Evolutionary conservation across 345 rosid genomes (phyloP), one percentile per base, ranked within the genome.

Genomic region (Boechera divaricarpa): DNA sequence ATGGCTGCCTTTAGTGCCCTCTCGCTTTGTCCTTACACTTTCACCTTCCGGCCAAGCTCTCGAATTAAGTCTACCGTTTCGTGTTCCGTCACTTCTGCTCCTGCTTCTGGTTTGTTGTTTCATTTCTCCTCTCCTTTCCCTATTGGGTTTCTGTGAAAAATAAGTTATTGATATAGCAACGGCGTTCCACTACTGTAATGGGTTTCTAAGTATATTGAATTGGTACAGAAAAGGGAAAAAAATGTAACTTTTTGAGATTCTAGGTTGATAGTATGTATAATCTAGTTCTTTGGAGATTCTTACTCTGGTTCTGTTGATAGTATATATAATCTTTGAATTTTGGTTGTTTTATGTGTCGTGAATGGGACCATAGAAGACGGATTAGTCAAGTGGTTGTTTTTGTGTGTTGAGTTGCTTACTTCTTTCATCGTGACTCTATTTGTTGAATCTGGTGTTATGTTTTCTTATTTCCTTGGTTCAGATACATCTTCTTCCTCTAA

Each of bases 1-100:
- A 90, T 90, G 98, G 88, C 90, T 0, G 86, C 90, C 48, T 82
- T 86, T n/a, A 79, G 81, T 73, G 88, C 94, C 64, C 57, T 86
- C 13, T 83, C 91, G 0, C 82, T 60, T 35, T 86, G 69, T 60
- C 90, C 95, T 7, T 79, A 84, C 84, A 47, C 54, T 51, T 68
- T 82, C 78, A 57, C 69, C 6, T 82, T 77, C 79, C 82, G 78
- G 13, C 76, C 72, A 10, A 69, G 28, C 38, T 78, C 71, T 18
- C 65, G 74, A 42, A 74, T 77, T 61, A 54, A 73, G 71, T 70
- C 74, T 44, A 67, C 45, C 8, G 58, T 93, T 62, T 85, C 83
- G 1, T 89, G 91, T 82, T 87, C 90, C n/a, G 63, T 67, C 68
- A 76, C 72, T 76, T 84, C 93, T 71, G 64, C 97, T 60, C 65